Conservation (phyloP, 306 rosid genomes). For the Coriaria nepalensis region DNA sequence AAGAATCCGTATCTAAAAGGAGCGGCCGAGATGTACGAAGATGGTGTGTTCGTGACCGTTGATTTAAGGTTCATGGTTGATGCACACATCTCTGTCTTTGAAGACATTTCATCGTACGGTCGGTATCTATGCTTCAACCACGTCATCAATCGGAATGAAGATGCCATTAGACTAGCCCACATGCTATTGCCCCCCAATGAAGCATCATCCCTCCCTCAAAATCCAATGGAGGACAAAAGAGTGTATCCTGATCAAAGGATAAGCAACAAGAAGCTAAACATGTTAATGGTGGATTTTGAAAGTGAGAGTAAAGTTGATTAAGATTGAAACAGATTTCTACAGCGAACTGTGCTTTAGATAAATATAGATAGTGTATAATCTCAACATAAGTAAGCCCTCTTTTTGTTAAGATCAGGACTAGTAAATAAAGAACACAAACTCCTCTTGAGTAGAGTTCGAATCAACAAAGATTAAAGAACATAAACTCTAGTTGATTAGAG, state of each 20-base stretch:
- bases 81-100: constrained; percentile 56
- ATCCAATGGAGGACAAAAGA: too few species aligned
- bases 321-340: too few species aligned
- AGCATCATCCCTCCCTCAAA: too few species aligned
- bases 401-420: constrained; percentile 15
- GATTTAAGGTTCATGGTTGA: constrained; percentile 47
- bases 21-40: constrained; percentile 95
- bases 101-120: constrained; percentile 68
- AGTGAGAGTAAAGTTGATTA: too few species aligned
- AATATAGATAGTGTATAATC: constrained; percentile 14
- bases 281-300: too few species aligned
- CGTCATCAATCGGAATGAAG: constrained; percentile 38
- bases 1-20: constrained; percentile 58
- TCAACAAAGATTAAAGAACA: too few species aligned
- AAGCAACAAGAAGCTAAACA: background rate
- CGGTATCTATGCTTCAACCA: constrained; percentile 81
- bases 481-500: too few species aligned
- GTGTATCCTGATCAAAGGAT: too few species aligned
- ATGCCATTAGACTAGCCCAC: constrained; percentile 51
- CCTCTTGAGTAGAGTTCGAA: too few species aligned
- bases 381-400: constrained; percentile 13
- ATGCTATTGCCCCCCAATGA: background rate
- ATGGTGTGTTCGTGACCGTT: constrained; percentile 67
- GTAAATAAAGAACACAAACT: constrained; percentile 8
- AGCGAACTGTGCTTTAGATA: background rate